Evolutionary conservation across 83 land plant genomes (phyloP), one percentile per base, ranked within the genome.

Genomic region (Isoetes engelmannii): DNA sequence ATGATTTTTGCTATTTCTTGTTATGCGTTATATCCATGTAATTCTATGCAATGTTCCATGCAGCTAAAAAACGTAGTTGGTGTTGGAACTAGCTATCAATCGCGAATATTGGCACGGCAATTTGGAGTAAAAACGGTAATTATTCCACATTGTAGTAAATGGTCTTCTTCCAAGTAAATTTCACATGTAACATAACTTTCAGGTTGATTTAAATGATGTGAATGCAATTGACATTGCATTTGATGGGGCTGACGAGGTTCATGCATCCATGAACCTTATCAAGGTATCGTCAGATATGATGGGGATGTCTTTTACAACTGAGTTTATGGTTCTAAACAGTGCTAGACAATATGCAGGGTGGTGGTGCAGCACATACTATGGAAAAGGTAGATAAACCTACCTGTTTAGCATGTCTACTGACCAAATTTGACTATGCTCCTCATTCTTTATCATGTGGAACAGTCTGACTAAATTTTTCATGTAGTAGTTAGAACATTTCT

Each of bases 221-320:
- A 84, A 78, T 55, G 72, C 62, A 46, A 81, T 84, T 49, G 86
- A 84, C 77, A 67, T 84, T 56, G 81, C 84, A 7, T 78, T 84
- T 69, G 86, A 84, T 61, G 86, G 86, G 4, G 86, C 81, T 7
- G 86, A 84, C 69, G 86, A 84, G 70, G 86, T 84, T 18, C 84
- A 84, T 72, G 19, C 81, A 15, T 69, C 65, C 54, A 84, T 78
- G 85, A 84, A 84, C 44, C 49, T 84, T 9, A 74, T 84, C 21
- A 84, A 84, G 83, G 84, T 82, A 46, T 53, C 0, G 10, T 12
- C 53, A 49, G 44, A n/a, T n/a, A n/a, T n/a, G n/a, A n/a, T n/a
- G n/a, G n/a, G n/a, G n/a, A n/a, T n/a, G n/a, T n/a, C n/a, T n/a
- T n/a, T n/a, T n/a, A n/a, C n/a, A n/a, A n/a, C n/a, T n/a, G n/a